Evolutionary conservation across 257 asterid species (phyloP).

Genomic region (Avicennia marina): DNA sequence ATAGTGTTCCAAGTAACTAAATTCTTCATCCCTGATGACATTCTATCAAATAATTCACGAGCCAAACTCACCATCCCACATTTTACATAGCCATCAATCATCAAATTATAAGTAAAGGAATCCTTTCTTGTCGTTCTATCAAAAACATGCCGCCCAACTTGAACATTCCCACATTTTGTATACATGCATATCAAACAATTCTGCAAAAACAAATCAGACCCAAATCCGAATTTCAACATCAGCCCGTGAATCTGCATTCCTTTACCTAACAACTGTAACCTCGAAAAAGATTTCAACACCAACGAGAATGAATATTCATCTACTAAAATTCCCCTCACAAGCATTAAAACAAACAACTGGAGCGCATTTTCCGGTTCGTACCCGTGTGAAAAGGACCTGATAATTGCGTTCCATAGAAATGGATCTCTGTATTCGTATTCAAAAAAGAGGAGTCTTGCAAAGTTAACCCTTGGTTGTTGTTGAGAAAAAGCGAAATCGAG

Average conservation of each 20-base stretch:
- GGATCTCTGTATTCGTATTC: conserved; percentile 35
- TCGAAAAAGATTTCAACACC: conserved; percentile 68
- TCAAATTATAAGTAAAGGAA: conserved; percentile 64
- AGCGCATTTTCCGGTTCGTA: conserved; percentile 51
- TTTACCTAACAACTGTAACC: conserved; percentile 24
- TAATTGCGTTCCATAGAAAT: conserved; percentile 67
- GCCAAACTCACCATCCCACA: conserved; percentile 61
- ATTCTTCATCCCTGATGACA: conserved; percentile 55
- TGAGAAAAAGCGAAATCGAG: conserved; percentile 42
- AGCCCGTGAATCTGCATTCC: conserved; percentile 84
- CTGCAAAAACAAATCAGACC: conserved; percentile 50
- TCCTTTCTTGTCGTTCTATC: conserved; percentile 57
- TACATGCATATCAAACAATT: conserved; percentile 67
- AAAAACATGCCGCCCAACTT: conserved; percentile 46
- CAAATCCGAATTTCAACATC: conserved; percentile 51
- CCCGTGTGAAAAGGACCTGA: conserved; percentile 58
- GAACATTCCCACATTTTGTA: conserved; percentile 46
- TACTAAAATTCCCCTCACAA: conserved; percentile 46
- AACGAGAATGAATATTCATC: conserved; percentile 69
- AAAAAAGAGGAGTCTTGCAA: conserved; percentile 53
- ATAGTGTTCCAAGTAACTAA: conserved; percentile 76
- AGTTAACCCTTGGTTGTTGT: conserved; percentile 34
- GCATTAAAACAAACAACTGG: conserved; percentile 61
- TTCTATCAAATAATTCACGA: conserved; percentile 46
- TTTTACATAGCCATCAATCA: conserved; percentile 84